Base-by-base conservation (phyloP, 2,329 filamentous ascomycete species). In the Geosmithia flava region DNA sequence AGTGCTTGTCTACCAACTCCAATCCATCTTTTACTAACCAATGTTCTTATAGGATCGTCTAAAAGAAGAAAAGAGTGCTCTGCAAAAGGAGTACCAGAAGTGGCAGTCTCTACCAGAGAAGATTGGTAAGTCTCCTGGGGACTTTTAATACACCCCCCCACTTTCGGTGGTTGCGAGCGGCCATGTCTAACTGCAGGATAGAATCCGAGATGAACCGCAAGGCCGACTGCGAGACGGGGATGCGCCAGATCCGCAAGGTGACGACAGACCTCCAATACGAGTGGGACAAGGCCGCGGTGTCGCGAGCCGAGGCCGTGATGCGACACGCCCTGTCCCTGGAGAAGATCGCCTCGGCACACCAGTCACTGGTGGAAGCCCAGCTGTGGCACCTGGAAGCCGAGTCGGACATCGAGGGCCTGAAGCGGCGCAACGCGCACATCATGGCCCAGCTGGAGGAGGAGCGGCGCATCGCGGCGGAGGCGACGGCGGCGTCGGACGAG, bases 361-460 rank as follows among this genome's bases (percentile, higher is more conserved):
- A 82, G 44, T 74, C 76, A 15, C 66, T 87, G 11, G 64, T 90
- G 16, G 81, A 90, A 56, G 80, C 78, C 2, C 76, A 86, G 54
- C 72, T 96, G 43, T 73, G 80, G 51, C 68, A 77, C 1, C 76
- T 94, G 29, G 93, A 98, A 68, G 90, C 88, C 1, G 63, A 72
- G n/a, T 96, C 89, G 0, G 93, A 98, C 57, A 64, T 85, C 2
- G 72, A 79, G 43, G 76, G 77, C 6, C 70, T 96, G n/a, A 76
- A 78, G 55, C 68, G 69, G 16, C 81, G 81, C 50, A 87, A 88
- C 55, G 56, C 62, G 8, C 70, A 78, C 45, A 78, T 88, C 50
- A 70, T 74, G 48, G 59, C 69, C 42, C 63, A 66, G 42, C 68
- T 85, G 3, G 69, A 75, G 20, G 59, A 65, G 10, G 72, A 69